Evolutionary conservation across 352 stramenopile species (phyloP), one percentile per base, ranked within the genome.

Genomic region (Plasmopara viticola): DNA sequence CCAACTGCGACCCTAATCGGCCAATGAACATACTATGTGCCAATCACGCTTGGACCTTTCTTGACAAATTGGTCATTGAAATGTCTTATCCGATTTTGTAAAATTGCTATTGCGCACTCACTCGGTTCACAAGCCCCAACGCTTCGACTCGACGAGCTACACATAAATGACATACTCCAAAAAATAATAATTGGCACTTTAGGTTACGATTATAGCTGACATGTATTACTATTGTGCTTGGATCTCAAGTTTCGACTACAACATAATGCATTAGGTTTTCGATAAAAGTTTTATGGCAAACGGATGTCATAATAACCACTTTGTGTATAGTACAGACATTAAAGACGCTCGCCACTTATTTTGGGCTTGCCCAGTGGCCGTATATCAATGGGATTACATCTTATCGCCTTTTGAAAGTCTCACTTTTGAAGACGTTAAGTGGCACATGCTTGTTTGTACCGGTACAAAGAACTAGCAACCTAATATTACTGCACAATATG

Each of bases 261-360:
- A 35, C 31, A 35, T 12, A 35, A 35, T 12, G 31, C 31, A 5
- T 12, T 35, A 35, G 31, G 31, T 12, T 35, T 35, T 35, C 3
- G 7, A 12, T 12, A 12, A 2, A 35, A 12, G 31, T 35, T 35
- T 35, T 4, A 35, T 35, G 37, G 37, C 8, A 6, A 41, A 41
- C 37, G 9, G 37, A 41, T 8, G 37, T 41, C 12, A 17, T 17
- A 18, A 17, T 1, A 15, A 18, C 9, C n/a, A 41, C 9, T 4
- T 15, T 13, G 14, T 53, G 52, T 35, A 38, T 59, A 14, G 20
- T 3, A 25, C 5, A 17, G 13, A 20, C 15, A 12, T 46, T 2
- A 44, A 53, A 44, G 42, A 51, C 42, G 53, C 53, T 13, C 2
- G 15, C 10, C 44, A 53, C 18, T 18, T 50, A 14, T 60, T 60